Base-by-base conservation (phyloP, 345 rosid genomes). In the Linum lewisii region DNA sequence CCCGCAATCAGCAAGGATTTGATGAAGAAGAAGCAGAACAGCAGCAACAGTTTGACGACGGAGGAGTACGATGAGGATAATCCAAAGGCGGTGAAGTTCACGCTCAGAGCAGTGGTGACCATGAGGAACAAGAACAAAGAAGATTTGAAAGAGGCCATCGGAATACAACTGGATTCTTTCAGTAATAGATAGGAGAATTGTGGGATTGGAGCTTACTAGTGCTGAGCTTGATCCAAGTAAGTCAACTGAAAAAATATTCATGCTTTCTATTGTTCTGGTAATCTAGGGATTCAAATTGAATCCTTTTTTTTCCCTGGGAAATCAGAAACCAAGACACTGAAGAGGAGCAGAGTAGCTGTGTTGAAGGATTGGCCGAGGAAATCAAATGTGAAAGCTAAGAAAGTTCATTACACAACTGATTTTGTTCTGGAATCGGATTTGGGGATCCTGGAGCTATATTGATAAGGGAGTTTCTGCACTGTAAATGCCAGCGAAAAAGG, bases 401-500 rank as follows among this genome's bases (percentile, higher is more conserved):
- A 77, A 62, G 97, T 94, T 54, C 94, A 85, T 29, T 94, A 94
- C 72, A 76, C 81, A 13, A 93, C 96, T 26, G 97, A 90, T 60
- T 87, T 94, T 71, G 64, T 63, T 6, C 85, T 94, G 63, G 88
- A 80, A 57, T 77, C 97, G 1, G 60, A 72, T 47, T 87, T 54
- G 96, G 99, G 13, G 62, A 72, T 14, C 96, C 97, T 23, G 99
- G 99, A 60, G 99, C 99, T n/a, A 80, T 94, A 76, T 75, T 74
- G 7, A 84, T 94, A 58, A 75, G 69, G n/a, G n/a, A n/a, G n/a
- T n/a, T n/a, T n/a, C n/a, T n/a, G n/a, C n/a, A n/a, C n/a, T n/a
- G n/a, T n/a, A n/a, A n/a, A n/a, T n/a, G n/a, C n/a, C n/a, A n/a
- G n/a, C n/a, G n/a, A n/a, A n/a, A n/a, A n/a, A n/a, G n/a, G n/a